Evolutionary conservation across 2,329 filamentous ascomycete genomes (phyloP), one percentile per base, ranked within the genome.

Genomic region (Mariannaea elegans): DNA sequence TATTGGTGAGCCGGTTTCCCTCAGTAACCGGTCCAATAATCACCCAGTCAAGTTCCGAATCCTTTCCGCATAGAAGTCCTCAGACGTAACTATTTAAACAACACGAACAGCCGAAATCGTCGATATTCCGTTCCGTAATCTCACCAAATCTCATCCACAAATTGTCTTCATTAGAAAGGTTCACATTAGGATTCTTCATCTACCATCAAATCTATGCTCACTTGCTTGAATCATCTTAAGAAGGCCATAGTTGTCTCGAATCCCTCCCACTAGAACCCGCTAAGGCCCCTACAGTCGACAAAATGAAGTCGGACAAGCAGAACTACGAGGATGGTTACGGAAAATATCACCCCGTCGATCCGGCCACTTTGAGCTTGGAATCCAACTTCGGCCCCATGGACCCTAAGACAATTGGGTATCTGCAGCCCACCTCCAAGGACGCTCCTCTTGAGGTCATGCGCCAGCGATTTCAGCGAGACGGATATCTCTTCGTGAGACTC

Each of bases 381-480:
- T 56, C 53, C 38, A 56, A 56, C 45, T 56, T 48, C 21, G 53
- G 53, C n/a, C 53, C 44, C 19, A 56, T 56, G 53, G 27, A 39
- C 7, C 36, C 45, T 2, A 46, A 59, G 14, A 59, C 55, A 8
- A 52, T 62, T 21, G 59, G 59, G 2, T 62, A 62, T n/a, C 56
- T 62, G 8, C 55, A 62, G 36, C 59, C 59, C 5, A 62, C 55
- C 1, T 55, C 55, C 16, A 53, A 48, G 16, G 49, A 62, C 23
- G 46, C 59, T 10, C 55, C 59, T 13, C 34, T 62, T 4, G 56
- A 59, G 24, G 56, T 62, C 14, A 59, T 62, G 59, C 55, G 41
- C 27, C 55, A 59, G 41, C 55, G 59, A 16, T 62, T 62, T 2
- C 48, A 62, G 39, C 52, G 50, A 23, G 59, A 62, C 14, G 59